Percentiles rank a stretch among this genome's conserved stretches.
These are phyloP conservation scores for Atalantia buxifolia DNA, from an alignment of 345 rosid species.

Conservation along the genomic window DNA sequence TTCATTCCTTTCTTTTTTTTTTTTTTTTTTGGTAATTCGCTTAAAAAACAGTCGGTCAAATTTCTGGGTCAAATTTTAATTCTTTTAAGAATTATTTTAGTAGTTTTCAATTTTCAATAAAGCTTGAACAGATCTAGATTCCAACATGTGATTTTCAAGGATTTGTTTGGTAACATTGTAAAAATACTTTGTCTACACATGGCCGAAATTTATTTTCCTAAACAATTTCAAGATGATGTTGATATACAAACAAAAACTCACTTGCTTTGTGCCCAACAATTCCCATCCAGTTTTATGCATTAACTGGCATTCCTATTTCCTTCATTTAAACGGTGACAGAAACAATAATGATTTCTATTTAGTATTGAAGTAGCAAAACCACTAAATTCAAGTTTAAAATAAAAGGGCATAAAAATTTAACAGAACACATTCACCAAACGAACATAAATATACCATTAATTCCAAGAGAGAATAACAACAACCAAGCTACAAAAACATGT, in stretches of 20 bases:
- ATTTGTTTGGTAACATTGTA: background rate
- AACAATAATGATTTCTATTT: no score
- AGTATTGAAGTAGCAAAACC: no score
- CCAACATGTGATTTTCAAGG: background rate
- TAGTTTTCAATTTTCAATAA: background rate
- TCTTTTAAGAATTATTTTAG: background rate
- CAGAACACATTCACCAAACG: background rate
- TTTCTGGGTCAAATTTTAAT: no score
- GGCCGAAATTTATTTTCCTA: background rate
- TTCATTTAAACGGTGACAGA: no score
- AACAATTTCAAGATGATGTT: background rate
- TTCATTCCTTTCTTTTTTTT: no score
- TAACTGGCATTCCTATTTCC: background rate
- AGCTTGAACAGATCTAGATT: background rate
- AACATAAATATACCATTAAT: background rate
- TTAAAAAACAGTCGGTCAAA: no score
- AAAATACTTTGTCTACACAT: background rate
- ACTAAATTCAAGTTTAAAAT: background rate
- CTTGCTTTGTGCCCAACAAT: no score
- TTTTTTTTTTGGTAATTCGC: no score
- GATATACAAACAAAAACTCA: no score
- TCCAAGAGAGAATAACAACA: background rate
- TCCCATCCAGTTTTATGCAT: no score
- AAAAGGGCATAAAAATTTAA: background rate
- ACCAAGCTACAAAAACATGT: background rate